These are phyloP conservation scores for Entamoeba nuttalli DNA, from an alignment of 208 protist species.

Conservation along the genomic window DNA sequence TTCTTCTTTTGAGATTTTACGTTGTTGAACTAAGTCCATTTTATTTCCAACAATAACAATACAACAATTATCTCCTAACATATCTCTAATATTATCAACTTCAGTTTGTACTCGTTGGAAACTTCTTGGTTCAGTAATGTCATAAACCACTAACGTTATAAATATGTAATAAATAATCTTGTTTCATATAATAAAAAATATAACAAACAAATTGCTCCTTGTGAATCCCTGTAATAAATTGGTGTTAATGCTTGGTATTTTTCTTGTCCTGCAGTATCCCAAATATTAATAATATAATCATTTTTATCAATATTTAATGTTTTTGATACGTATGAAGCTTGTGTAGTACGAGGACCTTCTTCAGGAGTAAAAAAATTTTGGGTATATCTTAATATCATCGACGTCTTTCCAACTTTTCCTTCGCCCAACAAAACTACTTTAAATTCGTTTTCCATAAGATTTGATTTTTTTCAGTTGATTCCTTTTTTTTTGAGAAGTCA, in stretches of 20 bases:
- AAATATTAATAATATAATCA: neutral
- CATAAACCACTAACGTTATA: neutral
- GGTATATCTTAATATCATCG: no score
- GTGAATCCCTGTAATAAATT: constrained; percentile 1
- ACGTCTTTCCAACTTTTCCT: neutral
- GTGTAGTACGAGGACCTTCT: no score
- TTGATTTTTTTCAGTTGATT: no score
- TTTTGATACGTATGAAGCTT: no score
- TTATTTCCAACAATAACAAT: neutral
- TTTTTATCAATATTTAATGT: no score
- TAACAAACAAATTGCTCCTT: neutral
- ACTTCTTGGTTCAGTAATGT: neutral
- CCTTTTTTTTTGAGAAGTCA: no score
- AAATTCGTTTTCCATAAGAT: neutral
- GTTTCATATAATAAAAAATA: neutral
- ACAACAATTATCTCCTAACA: neutral
- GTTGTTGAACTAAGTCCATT: neutral
- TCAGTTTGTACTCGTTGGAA: neutral
- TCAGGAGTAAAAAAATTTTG: no score
- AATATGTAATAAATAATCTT: neutral
- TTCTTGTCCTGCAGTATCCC: constrained; percentile 10
- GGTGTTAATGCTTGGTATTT: neutral
- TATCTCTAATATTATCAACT: neutral
- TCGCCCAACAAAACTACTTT: neutral
- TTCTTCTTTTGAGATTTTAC: neutral